Base-by-base conservation (phyloP, 2,329 filamentous ascomycete species). In the Colletotrichum camelliae region DNA sequence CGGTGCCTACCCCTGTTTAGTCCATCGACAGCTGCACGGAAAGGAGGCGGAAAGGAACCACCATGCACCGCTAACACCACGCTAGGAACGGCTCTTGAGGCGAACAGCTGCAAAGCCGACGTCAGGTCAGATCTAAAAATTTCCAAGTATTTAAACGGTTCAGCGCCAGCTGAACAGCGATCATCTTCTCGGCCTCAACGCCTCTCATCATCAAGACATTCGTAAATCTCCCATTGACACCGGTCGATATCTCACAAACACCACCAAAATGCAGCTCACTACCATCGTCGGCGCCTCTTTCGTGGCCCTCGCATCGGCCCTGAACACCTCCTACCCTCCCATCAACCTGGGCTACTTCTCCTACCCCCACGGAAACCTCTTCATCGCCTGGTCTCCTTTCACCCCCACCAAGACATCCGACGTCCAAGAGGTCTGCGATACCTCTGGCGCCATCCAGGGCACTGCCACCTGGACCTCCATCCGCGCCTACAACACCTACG, bases 311-410 rank as follows among this genome's bases (percentile, higher is more conserved):
- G 57, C 69, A 10, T 58, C 69, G 16, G 69, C 69, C 55, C 12
- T 61, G 27, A 58, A 65, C 16, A 35, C 31, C 57, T 71, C 68
- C 5, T 48, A 66, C 29, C 70, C 73, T n/a, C 35, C 73, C 9
- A 73, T 75, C 58, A 75, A 73, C 64, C 35, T 75, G 9, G 70
- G 73, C 6, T 65, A 65, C 16, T 64, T 60, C 64, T 29, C 27
- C 16, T 64, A 21, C 35, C 57, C 48, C 1, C 73, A 68, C 29
- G 39, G 31, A 24, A 75, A 73, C 57, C 15, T 27, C 2, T 65
- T 69, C 48, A 10, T 75, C 29, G 73, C 73, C 21, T 75, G 73
- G 73, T 73, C 70, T 7, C 73, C 70, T 18, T 75, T 69, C 48
- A 73, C 70, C 5, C 70, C 73, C 12, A 75, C 73, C 15, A 64